Evolutionary conservation across 371 early-diverging fungal species (phyloP).

Genomic region (Circinella minor): DNA sequence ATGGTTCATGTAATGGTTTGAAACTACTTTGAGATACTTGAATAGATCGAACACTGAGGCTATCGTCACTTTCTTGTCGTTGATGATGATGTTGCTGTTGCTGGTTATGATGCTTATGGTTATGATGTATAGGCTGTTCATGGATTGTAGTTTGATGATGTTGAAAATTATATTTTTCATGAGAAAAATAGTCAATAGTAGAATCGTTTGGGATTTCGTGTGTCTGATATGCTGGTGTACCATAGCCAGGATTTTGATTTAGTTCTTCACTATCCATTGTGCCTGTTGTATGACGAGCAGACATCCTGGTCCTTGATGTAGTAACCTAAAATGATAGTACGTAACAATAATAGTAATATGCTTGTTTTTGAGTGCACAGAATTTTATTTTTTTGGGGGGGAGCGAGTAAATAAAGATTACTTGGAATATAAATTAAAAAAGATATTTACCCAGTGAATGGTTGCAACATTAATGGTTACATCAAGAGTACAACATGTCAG

Average conservation of each 20-base stretch:
- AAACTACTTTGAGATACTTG: conserved; percentile 21
- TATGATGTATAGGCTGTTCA: neutral
- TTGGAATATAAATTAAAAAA: too few relatives aligned
- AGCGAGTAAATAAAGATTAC: too few relatives aligned
- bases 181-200: neutral
- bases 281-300: conserved; percentile 9
- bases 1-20: conserved; percentile 19
- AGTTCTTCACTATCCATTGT: conserved; percentile 11
- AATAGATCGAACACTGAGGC: conserved; percentile 16
- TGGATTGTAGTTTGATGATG: neutral
- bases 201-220: conserved; percentile 15
- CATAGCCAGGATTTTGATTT: neutral
- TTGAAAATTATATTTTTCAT: conserved; percentile 16
- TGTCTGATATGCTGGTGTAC: conserved; percentile 5
- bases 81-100: neutral
- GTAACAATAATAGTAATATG: neutral
- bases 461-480: conserved; percentile 59
- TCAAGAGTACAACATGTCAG: conserved; percentile 57
- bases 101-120: conserved; percentile 1
- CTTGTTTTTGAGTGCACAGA: neutral
- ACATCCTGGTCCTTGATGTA: conserved; percentile 7
- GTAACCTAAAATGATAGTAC: neutral
- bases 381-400: too few relatives aligned
- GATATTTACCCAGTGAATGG: conserved; percentile 55
- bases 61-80: conserved; percentile 8